Evolutionary conservation across 2,329 filamentous ascomycete genomes (phyloP), one percentile per base, ranked within the genome.

Genomic region (Botrytis tulipae): DNA sequence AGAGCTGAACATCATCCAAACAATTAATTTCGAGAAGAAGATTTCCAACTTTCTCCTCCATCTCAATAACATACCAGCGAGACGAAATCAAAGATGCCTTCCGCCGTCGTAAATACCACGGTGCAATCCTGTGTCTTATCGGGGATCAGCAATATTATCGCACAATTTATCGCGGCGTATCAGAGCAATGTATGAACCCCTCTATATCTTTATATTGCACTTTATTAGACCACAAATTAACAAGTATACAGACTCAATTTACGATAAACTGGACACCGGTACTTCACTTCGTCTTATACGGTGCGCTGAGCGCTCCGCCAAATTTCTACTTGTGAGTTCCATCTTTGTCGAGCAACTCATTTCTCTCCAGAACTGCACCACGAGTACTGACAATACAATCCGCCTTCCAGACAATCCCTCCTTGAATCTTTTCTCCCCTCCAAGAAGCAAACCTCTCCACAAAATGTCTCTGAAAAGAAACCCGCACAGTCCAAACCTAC

Each of bases 211-310:
- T 14, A 40, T 35, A 22, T 16, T 18, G 16, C 48, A 54, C 10
- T 22, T 32, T 10, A 35, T 32, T 6, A 20, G 10, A 29, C n/a
- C 25, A 3, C 25, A n/a, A 7, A 6, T 7, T 59, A 7, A 67
- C 46, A 57, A 5, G 16, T 6, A 22, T 83, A 59, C 76, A 93
- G 90, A 84, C 83, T 70, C 82, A 88, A 18, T 86, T 93, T 70
- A 82, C 84, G 37, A 84, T 97, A 78, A 88, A 94, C 82, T 86
- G 87, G 82, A 83, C 87, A 8, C 89, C 92, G 6, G 86, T 97
- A 61, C 83, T 94, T 77, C 92, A 94, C 80, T 97, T 97, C 82
- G 83, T 93, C 70, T 80, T 93, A 71, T 97, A 91, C 84, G 88
- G 91, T 76, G 80, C 93, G 48, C 80, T 97, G 74, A 91, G 87